Evolutionary conservation across 1,284 basidiomycete genomes (phyloP), one percentile per base, ranked within the genome.

Genomic region (Naganishia cerealis): DNA sequence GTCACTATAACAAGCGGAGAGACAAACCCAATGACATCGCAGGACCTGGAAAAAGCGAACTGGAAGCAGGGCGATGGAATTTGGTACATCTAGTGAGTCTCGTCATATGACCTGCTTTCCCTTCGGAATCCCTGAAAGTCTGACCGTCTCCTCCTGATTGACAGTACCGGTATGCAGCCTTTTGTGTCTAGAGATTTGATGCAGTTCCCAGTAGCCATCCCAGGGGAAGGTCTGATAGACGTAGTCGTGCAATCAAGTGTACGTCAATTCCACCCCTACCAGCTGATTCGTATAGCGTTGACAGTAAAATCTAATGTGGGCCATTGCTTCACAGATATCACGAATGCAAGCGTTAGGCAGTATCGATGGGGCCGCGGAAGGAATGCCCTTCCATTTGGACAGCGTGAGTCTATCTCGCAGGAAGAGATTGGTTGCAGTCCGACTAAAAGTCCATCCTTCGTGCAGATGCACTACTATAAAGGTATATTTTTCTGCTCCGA

Each of bases 131-230:
- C 38, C 9, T 3, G 7, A 29, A 5, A 15, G 21, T 15, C 50
- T 54, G 12, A 65, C 1, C 3, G 10, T 2, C 18, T 33, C 36
- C n/a, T 24, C 48, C 65, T 50, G 12, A 62, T 6, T 39, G n/a
- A n/a, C 54, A 83, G 82, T 70, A 81, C 81, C 26, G 84, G 84
- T 0, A 79, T 80, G 70, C 77, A 83, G 73, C 84, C 84, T 0
- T 84, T 80, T 73, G 80, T 84, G 0, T 76, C 80, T 8, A 87
- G 88, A 59, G 89, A 92, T 76, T 82, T 91, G 50, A 90, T 93
- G 88, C 88, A 92, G 65, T 94, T 93, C 79, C 92, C 92, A 0
- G 87, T 90, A 3, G 88, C 90, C 0, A 79, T 87, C 46, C 87
- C 89, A 0, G 87, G 90, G 59, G 89, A 92, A 74, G 93, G 92